Evolutionary conservation across 805 yeast genomes (phyloP), one percentile per base, ranked within the genome.

Genomic region (Candida maris): DNA sequence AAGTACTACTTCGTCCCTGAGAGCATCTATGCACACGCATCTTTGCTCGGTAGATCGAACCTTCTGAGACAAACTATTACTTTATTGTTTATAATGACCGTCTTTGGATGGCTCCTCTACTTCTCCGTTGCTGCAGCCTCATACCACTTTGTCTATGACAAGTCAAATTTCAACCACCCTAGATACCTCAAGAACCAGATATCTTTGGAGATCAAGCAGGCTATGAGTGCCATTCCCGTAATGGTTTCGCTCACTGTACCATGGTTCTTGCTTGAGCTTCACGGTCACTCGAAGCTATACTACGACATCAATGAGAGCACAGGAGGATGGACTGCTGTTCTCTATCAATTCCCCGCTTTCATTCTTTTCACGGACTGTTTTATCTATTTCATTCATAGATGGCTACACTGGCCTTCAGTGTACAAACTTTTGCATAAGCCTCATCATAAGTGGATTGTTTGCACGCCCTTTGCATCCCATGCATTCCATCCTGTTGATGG

Each of bases 401-500:
- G 85, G 75, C 73, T 93, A 55, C 98, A 93, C 62, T 87, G 93
- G 86, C 97, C 96, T 16, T 50, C 71, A 13, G 81, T 93, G 27
- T 93, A 93, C 76, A 89, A 83, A 68, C 61, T 54, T 18, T 68
- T 93, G 44, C 98, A 93, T 70, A 93, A 93, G 68, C 97, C 97
- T 9, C 98, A 93, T 64, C 98, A 93, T 74, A 93, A 93, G 67
- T 93, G 98, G 98, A 79, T 93, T 50, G 96, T 93, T 27, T 91
- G 97, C 44, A 91, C 98, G 7, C 98, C 98, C 29, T 93, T 83
- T 66, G 98, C 98, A 1, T 86, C 96, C 6, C 97, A 89, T 57
- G 97, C 97, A 18, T 93, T 93, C 87, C 96, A 93, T 64, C 97
- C 98, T 10, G 84, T 93, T 35, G 98, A 93, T 54, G 98, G 98